phyloP scores from a whole-genome alignment of 441 rosid genomes.

The Jatropha podagrica region DNA sequence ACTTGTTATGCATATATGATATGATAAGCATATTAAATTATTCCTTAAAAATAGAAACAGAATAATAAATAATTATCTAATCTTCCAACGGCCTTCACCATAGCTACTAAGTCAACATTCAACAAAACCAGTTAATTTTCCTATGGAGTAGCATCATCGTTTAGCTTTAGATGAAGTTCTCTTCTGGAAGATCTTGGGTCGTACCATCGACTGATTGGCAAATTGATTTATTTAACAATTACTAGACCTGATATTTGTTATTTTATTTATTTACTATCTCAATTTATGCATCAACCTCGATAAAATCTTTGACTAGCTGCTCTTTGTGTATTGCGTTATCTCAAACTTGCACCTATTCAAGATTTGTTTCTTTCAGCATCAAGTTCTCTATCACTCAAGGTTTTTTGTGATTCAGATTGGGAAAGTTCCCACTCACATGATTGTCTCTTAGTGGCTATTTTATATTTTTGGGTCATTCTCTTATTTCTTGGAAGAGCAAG shows the following conservation, averaged over 20 bases:
- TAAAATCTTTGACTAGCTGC: not conserved
- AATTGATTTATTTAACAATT: not conserved
- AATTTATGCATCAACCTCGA: not conserved
- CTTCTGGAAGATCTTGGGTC: not conserved
- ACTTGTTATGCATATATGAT: no score
- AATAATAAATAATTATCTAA: no score
- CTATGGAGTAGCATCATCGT: not conserved
- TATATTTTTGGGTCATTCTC: not conserved
- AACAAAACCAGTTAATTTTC: not conserved
- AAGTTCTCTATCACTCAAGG: not conserved
- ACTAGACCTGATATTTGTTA: not conserved
- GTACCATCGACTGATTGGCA: not conserved
- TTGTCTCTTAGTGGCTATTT: not conserved
- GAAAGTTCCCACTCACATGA: not conserved
- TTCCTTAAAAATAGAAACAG: no score
- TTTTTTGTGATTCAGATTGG: not conserved
- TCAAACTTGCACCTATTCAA: not conserved
- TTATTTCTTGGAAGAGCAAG: not conserved
- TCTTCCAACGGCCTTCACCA: no score
- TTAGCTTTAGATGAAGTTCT: not conserved
- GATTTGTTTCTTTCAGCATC: not conserved
- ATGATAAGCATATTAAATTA: no score
- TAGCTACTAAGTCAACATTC: no score
- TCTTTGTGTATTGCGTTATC: not conserved
- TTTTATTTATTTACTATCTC: not conserved